Percentiles rank a stretch among this genome's conserved stretches.
Evolutionary conservation across 2,329 filamentous ascomycete species (phyloP).

Genomic region (Fusarium nematophilum): DNA sequence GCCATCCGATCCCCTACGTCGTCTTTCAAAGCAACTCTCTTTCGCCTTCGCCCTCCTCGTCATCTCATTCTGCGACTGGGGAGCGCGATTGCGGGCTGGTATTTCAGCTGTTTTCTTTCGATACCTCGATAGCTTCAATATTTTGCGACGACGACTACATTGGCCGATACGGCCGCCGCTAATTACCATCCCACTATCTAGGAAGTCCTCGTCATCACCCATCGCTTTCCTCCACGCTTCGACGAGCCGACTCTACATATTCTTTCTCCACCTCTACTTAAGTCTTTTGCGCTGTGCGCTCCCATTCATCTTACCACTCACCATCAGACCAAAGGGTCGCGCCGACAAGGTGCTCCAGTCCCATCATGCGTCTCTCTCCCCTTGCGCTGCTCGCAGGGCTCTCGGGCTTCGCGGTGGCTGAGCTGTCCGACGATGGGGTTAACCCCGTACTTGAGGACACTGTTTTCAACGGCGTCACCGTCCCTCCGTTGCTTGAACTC

Average conservation of each 20-base stretch:
- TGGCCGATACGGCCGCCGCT: slow-evolving; percentile 31
- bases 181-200: slow-evolving; percentile 21
- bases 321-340: neutral
- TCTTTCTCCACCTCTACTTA: neutral
- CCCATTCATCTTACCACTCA: neutral
- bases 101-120: slow-evolving; percentile 27
- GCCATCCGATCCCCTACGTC: slow-evolving; percentile 20
- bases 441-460: slow-evolving; percentile 56
- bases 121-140: slow-evolving; percentile 24
- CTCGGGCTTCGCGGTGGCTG: slow-evolving; percentile 48
- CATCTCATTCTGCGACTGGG: slow-evolving; percentile 30
- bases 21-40: slow-evolving; percentile 12
- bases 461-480: slow-evolving; percentile 73
- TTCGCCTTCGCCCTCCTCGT: slow-evolving; percentile 25
- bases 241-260: slow-evolving; percentile 6
- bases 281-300: slow-evolving; percentile 1
- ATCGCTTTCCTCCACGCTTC: slow-evolving; percentile 1
- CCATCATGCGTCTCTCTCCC: slow-evolving; percentile 49
- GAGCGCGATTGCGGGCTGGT: slow-evolving; percentile 28
- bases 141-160: slow-evolving; percentile 9
- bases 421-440: slow-evolving; percentile 48
- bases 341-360: slow-evolving; percentile 18
- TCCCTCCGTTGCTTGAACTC: slow-evolving; percentile 73
- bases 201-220: slow-evolving; percentile 18
- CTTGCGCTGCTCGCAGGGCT: slow-evolving; percentile 60